phyloP scores from a whole-genome alignment of 2,329 filamentous ascomycete genomes.

The Calonectria hawksworthii region DNA sequence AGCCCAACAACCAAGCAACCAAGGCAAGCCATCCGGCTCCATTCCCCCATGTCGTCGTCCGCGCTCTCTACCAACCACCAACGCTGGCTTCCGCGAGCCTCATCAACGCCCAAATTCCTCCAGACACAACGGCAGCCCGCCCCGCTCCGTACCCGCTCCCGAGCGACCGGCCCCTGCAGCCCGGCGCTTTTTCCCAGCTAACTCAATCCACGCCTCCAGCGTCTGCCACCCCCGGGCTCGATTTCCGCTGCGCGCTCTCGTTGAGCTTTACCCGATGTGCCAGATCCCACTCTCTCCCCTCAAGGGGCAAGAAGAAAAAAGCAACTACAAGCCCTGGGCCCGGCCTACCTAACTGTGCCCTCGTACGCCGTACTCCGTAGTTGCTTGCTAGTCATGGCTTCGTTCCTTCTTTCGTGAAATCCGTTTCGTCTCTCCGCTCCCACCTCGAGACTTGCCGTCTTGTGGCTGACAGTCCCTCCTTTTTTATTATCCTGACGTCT shows the following conservation, averaged over 20 bases:
- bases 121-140: slow-evolving; percentile 34
- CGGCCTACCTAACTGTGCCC: slow-evolving; percentile 33
- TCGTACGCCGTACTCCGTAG: slow-evolving; percentile 36
- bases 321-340: slow-evolving; percentile 40
- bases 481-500: slow-evolving; percentile 4
- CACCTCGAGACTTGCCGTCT: slow-evolving; percentile 35
- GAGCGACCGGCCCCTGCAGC: slow-evolving; percentile 41
- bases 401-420: slow-evolving; percentile 42
- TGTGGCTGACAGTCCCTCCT: slow-evolving; percentile 37
- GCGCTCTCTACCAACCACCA: background rate
- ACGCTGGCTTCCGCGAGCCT: slow-evolving; percentile 11
- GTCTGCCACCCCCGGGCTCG: slow-evolving; percentile 28
- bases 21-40: background rate
- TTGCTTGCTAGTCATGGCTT: slow-evolving; percentile 40
- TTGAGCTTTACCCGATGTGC: slow-evolving; percentile 43
- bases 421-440: slow-evolving; percentile 43
- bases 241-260: slow-evolving; percentile 25
- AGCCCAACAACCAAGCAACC: slow-evolving; percentile 11
- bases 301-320: slow-evolving; percentile 43
- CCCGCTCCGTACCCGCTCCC: slow-evolving; percentile 40
- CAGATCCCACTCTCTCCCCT: slow-evolving; percentile 43
- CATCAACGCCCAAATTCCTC: slow-evolving; percentile 23
- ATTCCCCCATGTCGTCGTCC: slow-evolving; percentile 4
- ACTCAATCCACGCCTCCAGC: slow-evolving; percentile 36
- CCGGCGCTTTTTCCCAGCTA: slow-evolving; percentile 39